Base-by-base conservation (phyloP, 805 yeast species). In the Teunomyces funiuensis region DNA sequence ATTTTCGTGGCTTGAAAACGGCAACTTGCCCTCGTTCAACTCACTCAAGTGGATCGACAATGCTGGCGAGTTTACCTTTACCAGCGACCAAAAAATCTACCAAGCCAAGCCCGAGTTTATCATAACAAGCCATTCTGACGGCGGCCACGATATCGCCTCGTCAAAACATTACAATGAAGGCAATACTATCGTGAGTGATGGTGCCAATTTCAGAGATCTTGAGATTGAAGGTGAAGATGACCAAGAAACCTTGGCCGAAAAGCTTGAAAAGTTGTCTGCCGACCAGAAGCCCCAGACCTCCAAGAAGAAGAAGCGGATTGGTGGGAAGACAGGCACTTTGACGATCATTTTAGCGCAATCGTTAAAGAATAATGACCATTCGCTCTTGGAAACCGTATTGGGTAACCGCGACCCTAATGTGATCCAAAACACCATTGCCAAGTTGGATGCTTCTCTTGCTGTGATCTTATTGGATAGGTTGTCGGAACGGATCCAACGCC, bases 291-390 rank as follows among this genome's bases (percentile, higher is more conserved):
- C 59, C 42, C 38, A 49, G 45, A 34, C 60, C 48, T 30, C 48
- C 60, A 23, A 30, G 25, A 34, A 51, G 52, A 68, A 68, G 44
- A 75, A 77, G 46, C 74, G 73, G 42, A 53, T 54, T 26, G 55
- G 52, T 8, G 78, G 81, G 15, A 95, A 93, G 39, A 59, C 71
- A 10, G 59, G 63, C 0, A 80, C 96, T 1, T 77, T 90, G 45
- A 80, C 96, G 1, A 82, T 85, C 1, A 79, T 93, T n/a, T 71
- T 93, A 33, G 73, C 90, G 10, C 99, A 93, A 66, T 91, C 99
- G 0, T 73, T 93, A 47, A 82, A 80, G 53, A 82, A 95, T 15
- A 87, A 86, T 54, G 99, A 93, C 60, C 89, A 83, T 54, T 69
- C 93, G 7, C 70, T 93, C 42, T 72, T 93, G 47, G 98, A 93